Evolutionary conservation across 2,329 filamentous ascomycete species (phyloP), one percentile per base, ranked within the genome.

Genomic region (Pyrenophora teres): DNA sequence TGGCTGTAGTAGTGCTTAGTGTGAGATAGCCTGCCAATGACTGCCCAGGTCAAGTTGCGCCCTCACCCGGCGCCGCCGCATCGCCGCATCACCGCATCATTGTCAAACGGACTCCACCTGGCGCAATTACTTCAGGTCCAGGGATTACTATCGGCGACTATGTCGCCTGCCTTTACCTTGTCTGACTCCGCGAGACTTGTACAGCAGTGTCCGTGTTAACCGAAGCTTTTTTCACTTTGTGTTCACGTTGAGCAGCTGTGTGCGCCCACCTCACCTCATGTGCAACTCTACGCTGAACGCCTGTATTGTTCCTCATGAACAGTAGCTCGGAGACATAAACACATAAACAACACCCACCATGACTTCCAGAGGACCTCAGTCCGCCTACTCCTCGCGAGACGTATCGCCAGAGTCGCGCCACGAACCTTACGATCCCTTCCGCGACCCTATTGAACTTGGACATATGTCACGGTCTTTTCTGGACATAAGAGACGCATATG

Each of bases 401-500:
- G 40, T 50, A 9, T 72, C 70, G 5, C 65, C 67, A 27, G 60
- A 65, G 15, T 49, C 57, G 25, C 63, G 50, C 43, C 49, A 54
- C 19, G 57, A 62, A 25, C 56, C 35, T 3, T 67, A 70, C 57
- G 66, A 70, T 50, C 64, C 68, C 2, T 66, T 68, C 47, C 60
- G 60, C 21, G 67, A 72, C 31, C 62, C 60, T n/a, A 62, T 72
- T 40, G 67, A 71, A 41, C 64, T 72, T 57, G 58, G 63, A 16
- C 53, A 57, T 43, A 27, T 67, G 10, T 43, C 57, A 8, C 56
- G 47, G 38, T 52, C 52, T 8, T 59, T 57, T 1, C 15, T 47
- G 2, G 58, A 60, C 23, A 37, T 40, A 15, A 44, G 21, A 25
- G 40, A 57, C 37, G 40, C 59, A 1, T 54, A 52, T 18, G 53